These are phyloP conservation scores for Lodderomyces oxycetoniae DNA, from an alignment of 1,139 yeast species.

Conservation along the genomic window DNA sequence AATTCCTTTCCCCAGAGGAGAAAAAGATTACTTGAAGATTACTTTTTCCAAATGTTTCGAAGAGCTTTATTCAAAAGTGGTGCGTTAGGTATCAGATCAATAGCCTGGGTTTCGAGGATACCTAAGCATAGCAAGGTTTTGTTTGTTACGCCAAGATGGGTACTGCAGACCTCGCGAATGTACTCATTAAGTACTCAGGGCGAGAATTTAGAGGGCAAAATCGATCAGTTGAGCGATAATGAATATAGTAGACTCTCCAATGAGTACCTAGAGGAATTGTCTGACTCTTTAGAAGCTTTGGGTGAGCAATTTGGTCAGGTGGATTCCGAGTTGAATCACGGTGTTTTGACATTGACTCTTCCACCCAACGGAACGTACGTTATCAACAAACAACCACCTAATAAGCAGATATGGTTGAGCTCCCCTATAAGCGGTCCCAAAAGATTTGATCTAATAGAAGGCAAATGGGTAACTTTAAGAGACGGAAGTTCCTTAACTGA, in stretches of 20 bases:
- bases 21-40: no score
- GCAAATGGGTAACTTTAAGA: slow-evolving; percentile 59
- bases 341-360: slow-evolving; percentile 68
- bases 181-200: slow-evolving; percentile 46
- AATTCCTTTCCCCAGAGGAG: no score
- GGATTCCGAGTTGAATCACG: slow-evolving; percentile 80
- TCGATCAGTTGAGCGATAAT: slow-evolving; percentile 40
- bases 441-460: slow-evolving; percentile 51
- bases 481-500: slow-evolving; percentile 48
- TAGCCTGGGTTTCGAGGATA: no score
- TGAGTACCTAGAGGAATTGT: slow-evolving; percentile 57
- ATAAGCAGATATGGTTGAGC: slow-evolving; percentile 87
- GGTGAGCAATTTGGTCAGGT: slow-evolving; percentile 55
- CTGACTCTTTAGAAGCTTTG: slow-evolving; percentile 60
- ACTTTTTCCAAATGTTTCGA: no score
- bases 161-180: no score
- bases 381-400: slow-evolving; percentile 90
- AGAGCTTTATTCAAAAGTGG: no score
- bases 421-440: slow-evolving; percentile 94
- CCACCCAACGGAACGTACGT: slow-evolving; percentile 78
- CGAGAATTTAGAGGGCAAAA: slow-evolving; percentile 44
- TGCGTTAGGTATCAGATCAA: no score
- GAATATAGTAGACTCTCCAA: slow-evolving; percentile 60
- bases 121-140: no score
- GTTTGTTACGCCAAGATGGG: no score